Evolutionary conservation across 805 yeast species (phyloP).

Genomic region (Yarrowia porcina): DNA sequence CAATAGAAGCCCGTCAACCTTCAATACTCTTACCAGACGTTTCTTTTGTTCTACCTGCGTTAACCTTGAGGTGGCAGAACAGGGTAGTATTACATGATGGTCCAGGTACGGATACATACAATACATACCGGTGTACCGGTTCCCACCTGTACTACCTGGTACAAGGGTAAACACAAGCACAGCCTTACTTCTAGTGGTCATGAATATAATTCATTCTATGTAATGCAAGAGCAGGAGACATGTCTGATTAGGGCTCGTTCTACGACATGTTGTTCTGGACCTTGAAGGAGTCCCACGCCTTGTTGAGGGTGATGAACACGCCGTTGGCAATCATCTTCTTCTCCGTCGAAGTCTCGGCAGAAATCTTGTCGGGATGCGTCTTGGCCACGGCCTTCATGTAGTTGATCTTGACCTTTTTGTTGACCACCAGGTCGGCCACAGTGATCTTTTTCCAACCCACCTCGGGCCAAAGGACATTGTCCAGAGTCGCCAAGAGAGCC

Average conservation of each 20-base stretch:
- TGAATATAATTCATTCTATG: neutral
- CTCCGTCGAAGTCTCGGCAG: constrained; percentile 56
- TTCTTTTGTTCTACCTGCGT: neutral
- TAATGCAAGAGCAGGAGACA: neutral
- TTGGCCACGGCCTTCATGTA: constrained; percentile 79
- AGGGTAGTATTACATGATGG: too few relatives aligned
- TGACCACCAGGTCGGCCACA: constrained; percentile 74
- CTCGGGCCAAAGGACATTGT: constrained; percentile 64
- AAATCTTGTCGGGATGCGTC: constrained; percentile 82
- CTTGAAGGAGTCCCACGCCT: constrained; percentile 87
- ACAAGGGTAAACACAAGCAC: too few relatives aligned
- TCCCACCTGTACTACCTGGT: too few relatives aligned
- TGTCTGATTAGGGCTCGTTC: neutral
- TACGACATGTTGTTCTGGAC: constrained; percentile 48
- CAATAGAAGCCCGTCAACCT: neutral
- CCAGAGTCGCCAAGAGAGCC: constrained; percentile 66
- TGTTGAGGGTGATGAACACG: constrained; percentile 76
- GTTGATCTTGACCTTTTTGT: constrained; percentile 79
- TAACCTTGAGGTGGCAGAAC: too few relatives aligned
- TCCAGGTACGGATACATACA: too few relatives aligned
- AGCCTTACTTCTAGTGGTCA: too few relatives aligned
- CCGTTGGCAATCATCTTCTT: constrained; percentile 80
- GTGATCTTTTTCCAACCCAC: constrained; percentile 64
- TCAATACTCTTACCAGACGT: neutral
- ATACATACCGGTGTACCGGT: too few relatives aligned